Percentiles rank a stretch among this genome's conserved stretches.
These are phyloP conservation scores for Kodamaea neixiangensis DNA, from an alignment of 805 yeast species.

Conservation along the genomic window DNA sequence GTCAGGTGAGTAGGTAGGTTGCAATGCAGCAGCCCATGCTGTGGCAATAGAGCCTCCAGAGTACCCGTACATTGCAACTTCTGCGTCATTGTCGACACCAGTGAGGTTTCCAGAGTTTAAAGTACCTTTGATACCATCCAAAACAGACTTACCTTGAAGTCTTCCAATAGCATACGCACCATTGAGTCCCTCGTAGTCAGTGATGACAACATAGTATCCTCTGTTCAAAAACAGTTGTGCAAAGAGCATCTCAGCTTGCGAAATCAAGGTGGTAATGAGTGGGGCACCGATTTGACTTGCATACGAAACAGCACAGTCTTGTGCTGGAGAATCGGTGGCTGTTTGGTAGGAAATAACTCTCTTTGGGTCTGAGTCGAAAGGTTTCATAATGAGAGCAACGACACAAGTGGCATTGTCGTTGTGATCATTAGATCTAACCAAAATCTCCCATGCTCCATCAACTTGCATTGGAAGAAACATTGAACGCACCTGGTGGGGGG, in stretches of 20 bases:
- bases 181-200: constrained; percentile 24
- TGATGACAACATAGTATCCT: constrained; percentile 22
- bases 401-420: constrained; percentile 27
- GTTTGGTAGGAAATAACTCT: constrained; percentile 31
- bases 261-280: not conserved
- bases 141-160: constrained; percentile 20
- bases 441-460: constrained; percentile 16
- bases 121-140: constrained; percentile 22
- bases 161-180: constrained; percentile 21
- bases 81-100: constrained; percentile 19
- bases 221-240: constrained; percentile 18
- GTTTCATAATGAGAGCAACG: constrained; percentile 31
- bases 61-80: constrained; percentile 23
- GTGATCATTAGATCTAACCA: constrained; percentile 20
- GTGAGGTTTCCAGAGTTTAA: constrained; percentile 20
- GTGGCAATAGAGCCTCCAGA: constrained; percentile 29
- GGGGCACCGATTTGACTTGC: constrained; percentile 17
- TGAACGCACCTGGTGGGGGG: constrained; percentile 15
- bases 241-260: constrained; percentile 18
- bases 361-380: constrained; percentile 27
- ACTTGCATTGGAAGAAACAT: constrained; percentile 13
- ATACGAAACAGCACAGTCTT: constrained; percentile 32
- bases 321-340: constrained; percentile 29
- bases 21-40: constrained; percentile 27
- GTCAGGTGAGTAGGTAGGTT: constrained; percentile 28